Evolutionary conservation across 805 yeast species (phyloP), one percentile per base, ranked within the genome.

Genomic region (Millerozyma acaciae): DNA sequence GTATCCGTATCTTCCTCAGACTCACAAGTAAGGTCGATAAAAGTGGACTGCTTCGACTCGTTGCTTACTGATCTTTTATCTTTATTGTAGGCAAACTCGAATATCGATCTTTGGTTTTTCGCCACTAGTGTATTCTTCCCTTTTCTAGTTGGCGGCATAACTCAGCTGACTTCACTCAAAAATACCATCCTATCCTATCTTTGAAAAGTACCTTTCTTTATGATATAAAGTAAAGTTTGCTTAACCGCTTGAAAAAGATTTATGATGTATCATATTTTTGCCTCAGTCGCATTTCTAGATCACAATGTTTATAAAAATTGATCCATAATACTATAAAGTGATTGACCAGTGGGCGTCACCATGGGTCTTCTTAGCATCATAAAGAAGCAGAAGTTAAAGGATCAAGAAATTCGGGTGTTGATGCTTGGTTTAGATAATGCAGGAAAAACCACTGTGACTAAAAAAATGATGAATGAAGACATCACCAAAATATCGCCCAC

Each of bases 391-490:
- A 82, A 86, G 60, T 65, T 75, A 25, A 87, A 85, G 54, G 96
- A 86, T 44, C 67, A 69, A 34, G 95, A 88, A 54, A 60, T 84
- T 21, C 64, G 96, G 15, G 71, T 87, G 16, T 64, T 90, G 15
- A 68, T 85, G 37, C 70, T 89, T 8, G 97, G 97, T 0, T 72
- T 89, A 3, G 97, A 89, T 52, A 87, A 86, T 55, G 75, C 96
- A 1, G 97, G 97, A 2, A 89, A 89, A 55, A 84, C 96, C 2
- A 84, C 96, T 0, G 73, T 90, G 2, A 80, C 88, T 15, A 78
- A 78, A 37, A 51, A 65, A 13, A 50, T 85, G 10, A 63, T 82
- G 58, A 42, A 65, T 16, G 62, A 70, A 42, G 76, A 77, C 38
- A 66, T 72, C 5, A 47, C 53, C 6, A 63, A 62, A n/a, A 78